Percentiles rank a stretch among this genome's conserved stretches.
Conservation (phyloP, 805 yeast species). For the Isabelozyma heimii region DNA sequence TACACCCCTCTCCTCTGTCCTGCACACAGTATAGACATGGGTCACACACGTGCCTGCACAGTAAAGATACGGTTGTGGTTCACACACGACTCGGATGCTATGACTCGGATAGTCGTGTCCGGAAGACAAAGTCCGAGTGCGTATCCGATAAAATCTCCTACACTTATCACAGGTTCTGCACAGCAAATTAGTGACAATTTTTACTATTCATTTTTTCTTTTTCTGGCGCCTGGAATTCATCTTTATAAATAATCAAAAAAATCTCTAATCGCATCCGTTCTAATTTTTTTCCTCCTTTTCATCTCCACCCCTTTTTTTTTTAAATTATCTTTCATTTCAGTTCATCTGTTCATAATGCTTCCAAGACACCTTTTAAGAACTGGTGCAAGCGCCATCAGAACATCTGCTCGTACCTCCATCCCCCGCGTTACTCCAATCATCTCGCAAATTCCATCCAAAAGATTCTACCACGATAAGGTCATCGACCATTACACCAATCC, state of each 20-base stretch:
- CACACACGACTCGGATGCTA: neutral
- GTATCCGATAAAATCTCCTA: neutral
- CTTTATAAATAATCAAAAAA: neutral
- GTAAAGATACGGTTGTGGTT: too few relatives aligned
- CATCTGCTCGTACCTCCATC: constrained; percentile 6
- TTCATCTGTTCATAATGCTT: constrained; percentile 15
- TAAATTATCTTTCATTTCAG: neutral
- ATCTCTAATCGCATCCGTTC: neutral
- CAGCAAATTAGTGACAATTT: neutral
- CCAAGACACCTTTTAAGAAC: constrained; percentile 20
- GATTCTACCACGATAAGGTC: constrained; percentile 84
- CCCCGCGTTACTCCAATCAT: constrained; percentile 4
- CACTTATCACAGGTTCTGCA: neutral
- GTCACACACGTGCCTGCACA: too few relatives aligned
- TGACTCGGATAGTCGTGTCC: neutral
- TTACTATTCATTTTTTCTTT: too few relatives aligned
- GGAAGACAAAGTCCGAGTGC: neutral
- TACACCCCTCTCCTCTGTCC: too few relatives aligned
- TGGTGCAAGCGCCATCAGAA: constrained; percentile 7
- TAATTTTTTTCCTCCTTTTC: neutral
- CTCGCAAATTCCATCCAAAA: constrained; percentile 7
- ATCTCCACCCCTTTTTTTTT: neutral
- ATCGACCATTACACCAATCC: constrained; percentile 97
- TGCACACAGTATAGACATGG: too few relatives aligned
- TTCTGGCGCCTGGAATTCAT: neutral